Evolutionary conservation across 495 filamentous ascomycete species (phyloP), one percentile per base, ranked within the genome.

Genomic region (Penicillium egyptiacum): DNA sequence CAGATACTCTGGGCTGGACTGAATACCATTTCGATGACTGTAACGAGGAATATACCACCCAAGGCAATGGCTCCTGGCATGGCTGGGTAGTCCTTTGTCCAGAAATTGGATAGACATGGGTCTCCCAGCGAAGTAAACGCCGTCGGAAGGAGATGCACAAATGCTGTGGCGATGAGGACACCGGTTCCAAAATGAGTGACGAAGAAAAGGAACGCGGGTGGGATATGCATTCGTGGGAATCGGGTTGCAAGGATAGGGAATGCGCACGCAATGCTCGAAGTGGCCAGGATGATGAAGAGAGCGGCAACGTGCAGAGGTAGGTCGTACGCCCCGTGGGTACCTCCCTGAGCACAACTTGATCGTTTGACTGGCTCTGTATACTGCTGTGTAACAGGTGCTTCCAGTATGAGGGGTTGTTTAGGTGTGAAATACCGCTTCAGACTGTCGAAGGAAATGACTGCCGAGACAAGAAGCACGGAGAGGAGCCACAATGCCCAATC

Each of bases 111-210:
- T 2, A 91, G 80, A 66, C 88, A 92, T 48, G 84, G 83, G 58
- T 91, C 82, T 30, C 83, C 86, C 4, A 92, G 77, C 5, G 86
- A 88, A 26, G 75, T 70, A 67, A 91, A 91, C 4, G 89, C 89
- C 4, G 88, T 91, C 5, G 88, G 88, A 6, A 92, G 86, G 11
- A 83, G 72, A 66, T 92, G 89, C 25, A 91, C 89, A 65, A 92
- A 92, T 16, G 88, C 88, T 7, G 89, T 91, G n/a, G 89, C 87
- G 51, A 91, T 85, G 14, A 92, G 73, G n/a, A 92, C 89, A 42
- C 88, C 89, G 6, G 89, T 91, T 52, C 89, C 89, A 61, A 92
- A 90, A 71, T 91, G 86, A 23, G 86, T 85, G 55, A 84, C 86
- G 41, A 86, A 74, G 69, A 89, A 89, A 57, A 90, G 70, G 40